phyloP scores from a whole-genome alignment of 2,329 filamentous ascomycete genomes.

The Colletotrichum sp. region DNA sequence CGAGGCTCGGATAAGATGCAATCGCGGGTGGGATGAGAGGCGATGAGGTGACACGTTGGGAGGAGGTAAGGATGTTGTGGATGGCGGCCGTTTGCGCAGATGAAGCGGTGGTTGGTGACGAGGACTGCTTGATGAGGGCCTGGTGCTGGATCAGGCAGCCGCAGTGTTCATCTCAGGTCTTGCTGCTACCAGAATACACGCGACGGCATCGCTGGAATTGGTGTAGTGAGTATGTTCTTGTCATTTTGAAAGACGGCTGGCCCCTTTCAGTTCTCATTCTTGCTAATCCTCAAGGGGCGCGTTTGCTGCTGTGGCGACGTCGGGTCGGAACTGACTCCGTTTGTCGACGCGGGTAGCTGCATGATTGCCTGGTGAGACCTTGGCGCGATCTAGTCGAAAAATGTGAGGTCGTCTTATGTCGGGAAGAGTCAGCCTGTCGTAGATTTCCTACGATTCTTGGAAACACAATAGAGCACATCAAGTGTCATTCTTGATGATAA shows the following conservation, averaged over 20 bases:
- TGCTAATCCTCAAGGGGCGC: fast-evolving
- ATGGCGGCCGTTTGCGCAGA: neutral
- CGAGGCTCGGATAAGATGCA: neutral
- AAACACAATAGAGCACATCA: too few species aligned
- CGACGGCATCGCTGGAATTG: fast-evolving
- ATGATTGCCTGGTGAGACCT: fast-evolving
- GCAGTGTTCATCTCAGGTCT: fast-evolving
- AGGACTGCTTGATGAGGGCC: neutral
- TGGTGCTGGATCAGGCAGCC: neutral
- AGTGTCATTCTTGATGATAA: too few species aligned
- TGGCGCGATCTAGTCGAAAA: neutral
- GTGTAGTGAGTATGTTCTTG: neutral
- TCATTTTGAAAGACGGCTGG: fast-evolving
- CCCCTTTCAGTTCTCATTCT: neutral
- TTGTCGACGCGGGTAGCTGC: neutral
- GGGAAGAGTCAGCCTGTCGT: neutral
- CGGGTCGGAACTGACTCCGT: neutral
- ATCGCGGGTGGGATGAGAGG: neutral
- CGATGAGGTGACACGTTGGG: fast-evolving
- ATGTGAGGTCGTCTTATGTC: neutral
- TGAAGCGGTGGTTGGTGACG: neutral
- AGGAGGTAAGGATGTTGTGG: neutral
- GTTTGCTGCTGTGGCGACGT: neutral
- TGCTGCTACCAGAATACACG: fast-evolving
- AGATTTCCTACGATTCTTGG: too few species aligned